phyloP scores from a whole-genome alignment of 1,139 yeast species.

The Geotrichum aggregatum region DNA sequence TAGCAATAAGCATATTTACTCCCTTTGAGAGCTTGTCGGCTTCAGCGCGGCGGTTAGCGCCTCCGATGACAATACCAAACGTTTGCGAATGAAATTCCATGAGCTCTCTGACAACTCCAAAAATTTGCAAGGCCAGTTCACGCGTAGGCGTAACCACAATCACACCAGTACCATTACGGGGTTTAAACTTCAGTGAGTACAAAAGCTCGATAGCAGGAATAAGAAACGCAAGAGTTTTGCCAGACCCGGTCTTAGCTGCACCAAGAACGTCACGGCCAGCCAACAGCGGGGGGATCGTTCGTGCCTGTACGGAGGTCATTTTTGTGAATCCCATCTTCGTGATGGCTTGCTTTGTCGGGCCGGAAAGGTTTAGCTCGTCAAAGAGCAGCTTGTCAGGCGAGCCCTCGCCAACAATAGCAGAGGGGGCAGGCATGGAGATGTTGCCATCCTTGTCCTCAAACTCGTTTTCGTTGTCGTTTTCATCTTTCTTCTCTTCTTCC shows the following conservation, averaged over 20 bases:
- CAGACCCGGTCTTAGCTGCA: constrained; percentile 98
- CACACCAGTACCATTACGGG: constrained; percentile 89
- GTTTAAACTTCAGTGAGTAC: constrained; percentile 83
- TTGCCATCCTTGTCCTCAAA: constrained; percentile 26
- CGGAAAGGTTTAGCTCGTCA: constrained; percentile 65
- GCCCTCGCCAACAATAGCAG: constrained; percentile 20
- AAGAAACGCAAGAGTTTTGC: constrained; percentile 91
- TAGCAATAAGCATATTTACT: constrained; percentile 87
- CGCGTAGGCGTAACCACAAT: constrained; percentile 84
- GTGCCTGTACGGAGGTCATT: constrained; percentile 91
- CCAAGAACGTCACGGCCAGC: constrained; percentile 96
- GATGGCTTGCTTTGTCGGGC: constrained; percentile 75
- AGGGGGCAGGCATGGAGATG: constrained; percentile 30
- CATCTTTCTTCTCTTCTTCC: constrained; percentile 25
- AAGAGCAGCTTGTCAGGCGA: constrained; percentile 36
- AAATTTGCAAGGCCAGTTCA: constrained; percentile 91
- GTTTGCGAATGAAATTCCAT: constrained; percentile 92
- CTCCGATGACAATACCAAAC: constrained; percentile 94
- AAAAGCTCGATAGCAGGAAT: constrained; percentile 92
- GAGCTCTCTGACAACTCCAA: constrained; percentile 92
- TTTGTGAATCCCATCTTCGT: constrained; percentile 79
- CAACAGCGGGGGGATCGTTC: constrained; percentile 88
- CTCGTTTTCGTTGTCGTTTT: constrained; percentile 26
- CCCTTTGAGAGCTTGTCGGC: constrained; percentile 93
- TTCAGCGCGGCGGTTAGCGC: constrained; percentile 95